Conservation (phyloP, 2,329 filamentous ascomycete species). For the Thelonectria discophora region DNA sequence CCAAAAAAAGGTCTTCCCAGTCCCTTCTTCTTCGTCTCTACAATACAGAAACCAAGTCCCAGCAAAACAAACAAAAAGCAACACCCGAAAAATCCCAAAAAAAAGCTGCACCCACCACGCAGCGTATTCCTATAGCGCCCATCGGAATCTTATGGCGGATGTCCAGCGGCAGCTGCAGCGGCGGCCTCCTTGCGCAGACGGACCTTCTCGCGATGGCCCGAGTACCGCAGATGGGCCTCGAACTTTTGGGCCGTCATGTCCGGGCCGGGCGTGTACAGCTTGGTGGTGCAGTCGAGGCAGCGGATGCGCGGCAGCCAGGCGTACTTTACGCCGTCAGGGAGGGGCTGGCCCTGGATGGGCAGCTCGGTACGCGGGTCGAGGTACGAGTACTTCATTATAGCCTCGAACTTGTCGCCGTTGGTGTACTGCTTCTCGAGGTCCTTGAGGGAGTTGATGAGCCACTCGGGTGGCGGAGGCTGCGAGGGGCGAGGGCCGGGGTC, state of each 20-base stretch:
- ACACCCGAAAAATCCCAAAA: background rate
- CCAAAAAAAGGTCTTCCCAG: slow-evolving; percentile 14
- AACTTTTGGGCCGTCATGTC: slow-evolving; percentile 89
- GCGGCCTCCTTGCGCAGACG: slow-evolving; percentile 44
- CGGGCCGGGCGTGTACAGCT: slow-evolving; percentile 90
- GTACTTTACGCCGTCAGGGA: slow-evolving; percentile 73
- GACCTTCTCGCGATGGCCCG: slow-evolving; percentile 78
- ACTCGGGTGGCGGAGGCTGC: slow-evolving; percentile 85
- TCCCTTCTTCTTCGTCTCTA: slow-evolving; percentile 18
- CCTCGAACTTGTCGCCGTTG: slow-evolving; percentile 81
- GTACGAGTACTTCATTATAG: slow-evolving; percentile 88
- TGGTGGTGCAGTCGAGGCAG: slow-evolving; percentile 91
- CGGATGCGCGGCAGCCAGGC: slow-evolving; percentile 90
- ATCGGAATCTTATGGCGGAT: slow-evolving; percentile 10
- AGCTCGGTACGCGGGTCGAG: slow-evolving; percentile 77
- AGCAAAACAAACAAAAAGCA: slow-evolving; percentile 3
- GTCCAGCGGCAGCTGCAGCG: slow-evolving; percentile 27
- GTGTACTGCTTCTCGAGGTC: slow-evolving; percentile 77
- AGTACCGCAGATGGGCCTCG: slow-evolving; percentile 89
- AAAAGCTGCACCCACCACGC: background rate
- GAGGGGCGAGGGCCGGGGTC: slow-evolving; percentile 23
- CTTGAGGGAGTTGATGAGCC: slow-evolving; percentile 80
- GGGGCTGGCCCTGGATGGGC: slow-evolving; percentile 65
- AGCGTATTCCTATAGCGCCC: too few species aligned
- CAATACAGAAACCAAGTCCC: slow-evolving; percentile 9